Percentiles rank a stretch among this genome's conserved stretches.
phyloP scores from a whole-genome alignment of 2,329 filamentous ascomycete genomes.

The Rhynchosporium secalis region DNA sequence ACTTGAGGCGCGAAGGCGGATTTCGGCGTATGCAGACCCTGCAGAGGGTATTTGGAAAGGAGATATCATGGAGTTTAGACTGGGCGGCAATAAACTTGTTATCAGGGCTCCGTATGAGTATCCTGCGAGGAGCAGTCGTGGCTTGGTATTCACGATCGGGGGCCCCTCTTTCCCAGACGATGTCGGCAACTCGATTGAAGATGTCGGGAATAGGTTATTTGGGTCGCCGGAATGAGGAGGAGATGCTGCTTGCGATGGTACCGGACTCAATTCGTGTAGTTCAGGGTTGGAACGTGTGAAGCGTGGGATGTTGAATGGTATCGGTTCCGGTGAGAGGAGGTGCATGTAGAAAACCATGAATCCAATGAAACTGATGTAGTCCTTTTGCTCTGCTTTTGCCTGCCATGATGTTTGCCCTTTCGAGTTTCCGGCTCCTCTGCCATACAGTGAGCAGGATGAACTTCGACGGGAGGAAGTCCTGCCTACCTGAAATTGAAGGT shows the following conservation, averaged over 20 bases:
- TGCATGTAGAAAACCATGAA: slow-evolving; percentile 76
- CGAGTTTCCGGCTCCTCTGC: slow-evolving; percentile 73
- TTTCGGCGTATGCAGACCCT: slow-evolving; percentile 65
- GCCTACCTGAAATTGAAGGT: slow-evolving; percentile 89
- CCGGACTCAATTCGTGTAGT: slow-evolving; percentile 29
- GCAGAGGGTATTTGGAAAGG: slow-evolving; percentile 57
- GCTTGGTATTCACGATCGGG: slow-evolving; percentile 1
- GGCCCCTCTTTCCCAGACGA: neutral
- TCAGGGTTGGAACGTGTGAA: slow-evolving; percentile 27
- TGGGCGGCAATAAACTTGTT: slow-evolving; percentile 67
- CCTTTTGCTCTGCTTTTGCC: slow-evolving; percentile 73
- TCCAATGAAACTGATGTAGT: slow-evolving; percentile 81
- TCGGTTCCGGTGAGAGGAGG: slow-evolving; percentile 39
- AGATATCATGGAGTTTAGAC: slow-evolving; percentile 43
- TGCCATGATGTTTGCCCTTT: slow-evolving; percentile 85
- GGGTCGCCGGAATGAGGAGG: slow-evolving; percentile 21
- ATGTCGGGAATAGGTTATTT: slow-evolving; percentile 1
- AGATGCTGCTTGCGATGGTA: slow-evolving; percentile 32
- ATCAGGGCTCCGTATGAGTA: slow-evolving; percentile 93
- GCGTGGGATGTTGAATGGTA: slow-evolving; percentile 14
- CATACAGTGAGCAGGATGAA: neutral
- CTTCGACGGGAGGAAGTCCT: neutral
- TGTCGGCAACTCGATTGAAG: slow-evolving; percentile 4
- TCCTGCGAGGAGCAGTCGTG: slow-evolving; percentile 64
- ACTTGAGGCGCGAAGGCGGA: slow-evolving; percentile 67